Evolutionary conservation across 257 asterid species (phyloP).

Genomic region (Lithospermum erythrorhizon): DNA sequence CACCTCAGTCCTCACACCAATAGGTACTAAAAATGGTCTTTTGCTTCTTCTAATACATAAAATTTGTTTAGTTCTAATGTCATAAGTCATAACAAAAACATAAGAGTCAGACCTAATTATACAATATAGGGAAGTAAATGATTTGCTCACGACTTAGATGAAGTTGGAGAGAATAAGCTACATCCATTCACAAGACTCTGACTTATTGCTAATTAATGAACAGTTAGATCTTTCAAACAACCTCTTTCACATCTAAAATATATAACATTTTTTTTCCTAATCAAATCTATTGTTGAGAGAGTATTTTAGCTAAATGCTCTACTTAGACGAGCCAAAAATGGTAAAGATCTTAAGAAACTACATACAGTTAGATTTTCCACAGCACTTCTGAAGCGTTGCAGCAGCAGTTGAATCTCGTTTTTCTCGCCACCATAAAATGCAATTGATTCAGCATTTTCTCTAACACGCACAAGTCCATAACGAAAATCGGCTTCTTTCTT

Average conservation of each 20-base stretch:
- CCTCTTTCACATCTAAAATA: neutral
- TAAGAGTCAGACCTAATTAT: too few species aligned
- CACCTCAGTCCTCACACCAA: too few species aligned
- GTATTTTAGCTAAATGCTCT: neutral
- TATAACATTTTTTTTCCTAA: neutral
- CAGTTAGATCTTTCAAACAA: too few species aligned
- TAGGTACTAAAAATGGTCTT: too few species aligned
- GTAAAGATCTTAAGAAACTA: neutral
- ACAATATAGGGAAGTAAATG: too few species aligned
- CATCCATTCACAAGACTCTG: too few species aligned
- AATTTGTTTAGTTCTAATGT: too few species aligned
- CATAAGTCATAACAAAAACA: too few species aligned
- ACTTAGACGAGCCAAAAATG: neutral
- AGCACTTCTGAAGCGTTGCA: conserved; percentile 74
- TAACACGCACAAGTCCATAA: conserved; percentile 75
- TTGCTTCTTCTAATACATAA: too few species aligned
- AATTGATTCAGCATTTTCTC: conserved; percentile 95
- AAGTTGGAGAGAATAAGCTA: too few species aligned
- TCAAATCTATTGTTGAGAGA: conserved; percentile 7
- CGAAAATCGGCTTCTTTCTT: conserved; percentile 89
- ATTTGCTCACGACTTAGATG: too few species aligned
- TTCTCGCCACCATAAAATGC: conserved; percentile 92
- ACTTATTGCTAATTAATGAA: too few species aligned
- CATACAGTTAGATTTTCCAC: conserved; percentile 83
- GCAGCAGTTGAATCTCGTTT: conserved; percentile 73